Evolutionary conservation across 2,329 filamentous ascomycete genomes (phyloP).

Genomic region (Arthrobotrys sinensis): DNA sequence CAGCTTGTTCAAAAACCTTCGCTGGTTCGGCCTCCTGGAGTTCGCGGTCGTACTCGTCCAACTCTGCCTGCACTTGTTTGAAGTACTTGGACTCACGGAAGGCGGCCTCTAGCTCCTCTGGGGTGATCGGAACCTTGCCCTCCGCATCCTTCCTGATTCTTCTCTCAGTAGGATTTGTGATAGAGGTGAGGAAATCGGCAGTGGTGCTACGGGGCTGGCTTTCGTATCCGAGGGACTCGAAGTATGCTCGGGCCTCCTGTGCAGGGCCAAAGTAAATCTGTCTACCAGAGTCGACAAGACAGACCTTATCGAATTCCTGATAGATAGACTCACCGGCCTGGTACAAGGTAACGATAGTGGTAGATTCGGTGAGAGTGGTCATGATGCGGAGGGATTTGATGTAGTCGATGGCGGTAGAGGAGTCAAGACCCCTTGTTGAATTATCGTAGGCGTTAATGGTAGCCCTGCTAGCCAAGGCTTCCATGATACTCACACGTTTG

Average conservation of each 20-base stretch:
- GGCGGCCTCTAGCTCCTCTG: conserved; percentile 77
- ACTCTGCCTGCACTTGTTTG: conserved; percentile 74
- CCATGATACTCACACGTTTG: conserved; percentile 80
- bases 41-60: conserved; percentile 75
- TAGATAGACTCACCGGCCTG: conserved; percentile 80
- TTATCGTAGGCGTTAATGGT: conserved; percentile 86
- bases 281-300: conserved; percentile 81
- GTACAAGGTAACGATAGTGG: conserved; percentile 80
- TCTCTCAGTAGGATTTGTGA: conserved; percentile 81
- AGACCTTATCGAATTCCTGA: conserved; percentile 83
- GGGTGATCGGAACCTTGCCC: conserved; percentile 77
- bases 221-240: conserved; percentile 76
- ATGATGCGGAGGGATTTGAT: conserved; percentile 79
- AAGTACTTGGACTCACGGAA: conserved; percentile 78
- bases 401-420: conserved; percentile 83
- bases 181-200: conserved; percentile 82
- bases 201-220: conserved; percentile 76
- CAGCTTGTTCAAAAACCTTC: conserved; percentile 76
- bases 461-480: conserved; percentile 81
- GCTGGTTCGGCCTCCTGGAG: conserved; percentile 75
- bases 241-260: conserved; percentile 76
- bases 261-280: conserved; percentile 78
- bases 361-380: conserved; percentile 82
- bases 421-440: conserved; percentile 83
- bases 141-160: conserved; percentile 78